Percentiles rank a stretch among this genome's conserved stretches.
phyloP scores from a whole-genome alignment of 306 rosid species.

The Castanea crenata region DNA sequence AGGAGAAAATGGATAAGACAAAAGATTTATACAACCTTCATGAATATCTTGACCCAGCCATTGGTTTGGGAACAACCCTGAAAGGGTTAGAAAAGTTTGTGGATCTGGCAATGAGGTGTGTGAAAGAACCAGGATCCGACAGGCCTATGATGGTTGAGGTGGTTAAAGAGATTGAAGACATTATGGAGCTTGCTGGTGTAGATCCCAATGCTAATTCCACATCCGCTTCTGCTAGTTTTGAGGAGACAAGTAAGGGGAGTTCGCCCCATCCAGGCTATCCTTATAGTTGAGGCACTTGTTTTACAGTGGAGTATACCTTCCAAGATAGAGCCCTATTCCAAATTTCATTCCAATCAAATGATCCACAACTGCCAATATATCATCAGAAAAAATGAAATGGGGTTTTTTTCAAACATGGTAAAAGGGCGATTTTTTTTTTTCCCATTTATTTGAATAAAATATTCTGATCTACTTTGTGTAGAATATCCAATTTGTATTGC shows the following conservation, averaged over 20 bases:
- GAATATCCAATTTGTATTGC: too few species aligned
- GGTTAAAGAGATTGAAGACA: conserved; percentile 68
- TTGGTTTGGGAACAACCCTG: conserved; percentile 33
- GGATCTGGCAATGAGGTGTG: conserved; percentile 61
- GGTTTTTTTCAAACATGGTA: too few species aligned
- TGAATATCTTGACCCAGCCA: conserved; percentile 37
- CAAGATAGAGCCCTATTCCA: too few species aligned
- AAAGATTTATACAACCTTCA: conserved; percentile 35
- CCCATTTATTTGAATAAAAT: too few species aligned
- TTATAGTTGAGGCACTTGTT: conserved; percentile 28
- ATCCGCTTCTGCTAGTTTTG: conserved; percentile 44
- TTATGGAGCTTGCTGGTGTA: conserved; percentile 48
- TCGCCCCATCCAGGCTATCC: conserved; percentile 24
- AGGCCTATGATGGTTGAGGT: conserved; percentile 78
- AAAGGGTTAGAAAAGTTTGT: conserved; percentile 57
- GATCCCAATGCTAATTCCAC: conserved; percentile 50
- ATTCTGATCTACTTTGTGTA: too few species aligned
- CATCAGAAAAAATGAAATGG: too few species aligned
- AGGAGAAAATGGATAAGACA: conserved; percentile 44
- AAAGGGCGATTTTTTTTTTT: too few species aligned
- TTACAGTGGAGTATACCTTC: conserved; percentile 34
- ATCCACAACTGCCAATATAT: too few species aligned
- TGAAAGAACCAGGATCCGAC: conserved; percentile 47
- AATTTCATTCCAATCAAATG: too few species aligned
- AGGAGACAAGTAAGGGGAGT: background rate